Conservation (phyloP, 768 basidiomycete species). For the Suillus plorans region DNA sequence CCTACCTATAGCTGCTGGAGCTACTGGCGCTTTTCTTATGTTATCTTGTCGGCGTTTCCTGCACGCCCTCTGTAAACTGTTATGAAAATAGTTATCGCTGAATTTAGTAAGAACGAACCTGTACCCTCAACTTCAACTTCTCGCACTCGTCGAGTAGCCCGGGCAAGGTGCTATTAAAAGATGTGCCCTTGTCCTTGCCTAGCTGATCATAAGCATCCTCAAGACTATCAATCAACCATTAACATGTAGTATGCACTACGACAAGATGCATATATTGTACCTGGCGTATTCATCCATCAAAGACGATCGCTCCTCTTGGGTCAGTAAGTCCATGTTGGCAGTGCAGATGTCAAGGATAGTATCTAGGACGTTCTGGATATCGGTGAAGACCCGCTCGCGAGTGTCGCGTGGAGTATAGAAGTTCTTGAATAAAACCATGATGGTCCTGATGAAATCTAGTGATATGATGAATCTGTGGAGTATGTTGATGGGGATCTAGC, state of each 20-base stretch:
- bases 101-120: neutral
- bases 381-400: neutral
- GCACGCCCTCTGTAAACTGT: neutral
- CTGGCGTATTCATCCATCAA: neutral
- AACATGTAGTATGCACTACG: neutral
- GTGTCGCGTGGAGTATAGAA: neutral
- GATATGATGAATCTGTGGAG: neutral
- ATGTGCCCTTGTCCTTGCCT: neutral
- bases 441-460: neutral
- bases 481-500: neutral
- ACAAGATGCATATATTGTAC: neutral
- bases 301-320: neutral
- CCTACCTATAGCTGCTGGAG: neutral
- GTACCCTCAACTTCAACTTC: neutral
- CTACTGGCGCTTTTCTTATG: neutral
- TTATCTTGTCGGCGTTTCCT: neutral
- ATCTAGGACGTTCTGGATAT: neutral
- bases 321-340: neutral
- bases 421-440: neutral
- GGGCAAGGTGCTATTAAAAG: neutral
- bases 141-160: neutral
- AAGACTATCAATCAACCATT: neutral
- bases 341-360: neutral
- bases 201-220: neutral
- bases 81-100: neutral